Evolutionary conservation across 768 basidiomycete genomes (phyloP).

Genomic region (Leccinum broughii): DNA sequence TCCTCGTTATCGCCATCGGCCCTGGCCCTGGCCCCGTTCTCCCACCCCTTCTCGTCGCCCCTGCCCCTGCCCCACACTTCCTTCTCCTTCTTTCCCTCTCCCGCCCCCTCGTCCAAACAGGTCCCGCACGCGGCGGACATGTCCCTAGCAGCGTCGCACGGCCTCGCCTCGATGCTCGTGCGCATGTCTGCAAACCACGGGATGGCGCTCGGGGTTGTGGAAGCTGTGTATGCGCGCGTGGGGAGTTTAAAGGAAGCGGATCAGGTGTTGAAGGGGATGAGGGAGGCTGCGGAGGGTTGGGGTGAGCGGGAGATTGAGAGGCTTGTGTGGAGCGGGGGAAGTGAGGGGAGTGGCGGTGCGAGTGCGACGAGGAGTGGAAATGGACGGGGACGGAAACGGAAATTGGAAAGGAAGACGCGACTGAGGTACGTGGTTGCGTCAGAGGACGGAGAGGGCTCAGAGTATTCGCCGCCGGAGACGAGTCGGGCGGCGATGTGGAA

Average conservation of each 20-base stretch:
- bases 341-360: too few species aligned
- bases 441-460: slow-evolving; percentile 16
- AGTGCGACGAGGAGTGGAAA: neutral
- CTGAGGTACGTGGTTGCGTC: slow-evolving; percentile 16
- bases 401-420: neutral
- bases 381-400: neutral
- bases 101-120: neutral
- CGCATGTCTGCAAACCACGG: slow-evolving; percentile 48
- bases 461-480: slow-evolving; percentile 32
- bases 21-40: neutral
- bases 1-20: neutral
- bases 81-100: neutral
- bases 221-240: slow-evolving; percentile 36
- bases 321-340: neutral
- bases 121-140: slow-evolving; percentile 17
- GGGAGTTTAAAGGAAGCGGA: slow-evolving; percentile 41
- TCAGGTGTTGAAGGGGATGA: slow-evolving; percentile 39
- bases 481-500: slow-evolving; percentile 31
- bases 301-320: slow-evolving; percentile 19
- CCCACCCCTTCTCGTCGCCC: neutral
- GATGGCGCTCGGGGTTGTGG: slow-evolving; percentile 42
- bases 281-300: slow-evolving; percentile 35
- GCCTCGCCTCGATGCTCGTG: slow-evolving; percentile 34
- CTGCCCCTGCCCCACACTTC: neutral
- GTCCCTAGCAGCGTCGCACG: slow-evolving; percentile 22